These are phyloP conservation scores for Talaromyces sp. DNA, from an alignment of 2,329 filamentous ascomycete species.

Conservation along the genomic window DNA sequence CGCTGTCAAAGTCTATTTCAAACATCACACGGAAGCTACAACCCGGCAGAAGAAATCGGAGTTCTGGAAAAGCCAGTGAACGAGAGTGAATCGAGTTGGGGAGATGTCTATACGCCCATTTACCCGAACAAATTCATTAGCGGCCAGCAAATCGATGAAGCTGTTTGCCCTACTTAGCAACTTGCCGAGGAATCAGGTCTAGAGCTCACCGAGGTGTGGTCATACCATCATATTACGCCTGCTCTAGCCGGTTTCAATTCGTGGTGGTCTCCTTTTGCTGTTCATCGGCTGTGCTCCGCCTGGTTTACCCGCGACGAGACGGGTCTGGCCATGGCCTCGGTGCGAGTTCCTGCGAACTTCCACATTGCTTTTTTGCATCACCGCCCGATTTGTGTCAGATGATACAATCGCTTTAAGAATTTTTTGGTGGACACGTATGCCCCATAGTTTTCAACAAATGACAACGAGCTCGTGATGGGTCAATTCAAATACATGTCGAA, in stretches of 20 bases:
- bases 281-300: slow-evolving; percentile 10
- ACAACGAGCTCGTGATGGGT: background rate
- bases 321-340: background rate
- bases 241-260: slow-evolving; percentile 17
- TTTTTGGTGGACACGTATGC: slow-evolving; percentile 1
- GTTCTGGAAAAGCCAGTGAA: background rate
- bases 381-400: slow-evolving; percentile 9
- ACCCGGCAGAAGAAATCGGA: background rate
- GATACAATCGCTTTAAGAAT: slow-evolving; percentile 1
- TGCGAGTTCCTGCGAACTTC: background rate
- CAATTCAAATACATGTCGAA: background rate
- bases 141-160: background rate
- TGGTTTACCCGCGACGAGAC: slow-evolving; percentile 7
- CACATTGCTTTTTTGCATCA: background rate
- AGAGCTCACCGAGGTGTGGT: slow-evolving; percentile 5
- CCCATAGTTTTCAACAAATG: background rate
- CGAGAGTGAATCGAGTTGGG: background rate
- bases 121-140: slow-evolving; percentile 9
- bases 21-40: background rate
- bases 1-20: background rate
- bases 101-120: background rate
- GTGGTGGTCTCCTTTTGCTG: slow-evolving; percentile 3
- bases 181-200: slow-evolving; percentile 6
- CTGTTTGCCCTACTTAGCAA: background rate
- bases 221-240: background rate